Conservation (phyloP, 495 filamentous ascomycete species). For the Tuber umbilicatum region DNA sequence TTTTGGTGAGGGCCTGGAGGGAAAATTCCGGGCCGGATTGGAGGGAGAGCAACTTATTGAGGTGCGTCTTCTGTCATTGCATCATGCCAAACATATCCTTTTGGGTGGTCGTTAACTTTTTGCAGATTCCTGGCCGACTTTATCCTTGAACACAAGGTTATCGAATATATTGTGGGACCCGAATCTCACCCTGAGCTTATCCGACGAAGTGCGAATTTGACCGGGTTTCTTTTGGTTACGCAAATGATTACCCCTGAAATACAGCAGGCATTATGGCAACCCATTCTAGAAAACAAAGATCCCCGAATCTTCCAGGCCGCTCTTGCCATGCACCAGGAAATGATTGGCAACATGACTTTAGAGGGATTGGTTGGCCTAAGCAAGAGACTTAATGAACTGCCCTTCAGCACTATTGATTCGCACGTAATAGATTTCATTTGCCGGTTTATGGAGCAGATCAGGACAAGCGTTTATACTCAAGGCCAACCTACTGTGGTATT, state of each 20-base stretch:
- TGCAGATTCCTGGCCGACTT: conserved; percentile 56
- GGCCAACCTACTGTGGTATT: not conserved
- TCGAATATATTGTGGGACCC: conserved; percentile 82
- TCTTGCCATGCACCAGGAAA: conserved; percentile 63
- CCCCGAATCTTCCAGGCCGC: conserved; percentile 75
- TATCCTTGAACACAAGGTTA: conserved; percentile 58
- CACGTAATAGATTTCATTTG: conserved; percentile 38
- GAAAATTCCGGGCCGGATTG: conserved; percentile 34
- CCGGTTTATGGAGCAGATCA: conserved; percentile 26
- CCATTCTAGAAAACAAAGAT: conserved; percentile 74
- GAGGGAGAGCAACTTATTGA: conserved; percentile 34
- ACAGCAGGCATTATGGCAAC: conserved; percentile 78
- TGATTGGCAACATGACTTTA: conserved; percentile 55
- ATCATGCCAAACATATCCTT: not conserved
- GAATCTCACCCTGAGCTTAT: conserved; percentile 91
- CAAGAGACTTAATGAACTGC: conserved; percentile 62
- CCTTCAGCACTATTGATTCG: conserved; percentile 50
- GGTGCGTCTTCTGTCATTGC: conserved; percentile 16
- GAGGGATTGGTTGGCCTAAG: conserved; percentile 62
- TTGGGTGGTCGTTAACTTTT: not conserved
- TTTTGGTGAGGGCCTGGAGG: conserved; percentile 32
- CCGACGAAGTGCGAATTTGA: conserved; percentile 68
- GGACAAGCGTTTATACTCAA: conserved; percentile 31
- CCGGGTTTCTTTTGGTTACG: conserved; percentile 83
- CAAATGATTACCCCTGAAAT: conserved; percentile 62